Percentiles rank a stretch among this genome's conserved stretches.
These are phyloP conservation scores for Sedum album DNA, from an alignment of 164 flowering plant species.

Conservation along the genomic window DNA sequence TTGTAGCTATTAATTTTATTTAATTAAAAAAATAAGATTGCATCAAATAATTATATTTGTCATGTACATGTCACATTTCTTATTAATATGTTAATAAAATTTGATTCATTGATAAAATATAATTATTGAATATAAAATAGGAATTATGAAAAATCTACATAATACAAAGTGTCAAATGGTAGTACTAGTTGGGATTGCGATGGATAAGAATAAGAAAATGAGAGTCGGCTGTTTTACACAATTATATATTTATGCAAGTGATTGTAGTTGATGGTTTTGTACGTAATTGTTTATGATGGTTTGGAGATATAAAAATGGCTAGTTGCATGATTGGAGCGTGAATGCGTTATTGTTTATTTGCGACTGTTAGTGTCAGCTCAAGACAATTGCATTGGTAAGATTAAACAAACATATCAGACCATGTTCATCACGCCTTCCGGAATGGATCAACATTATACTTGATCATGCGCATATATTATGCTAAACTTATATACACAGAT, in stretches of 20 bases:
- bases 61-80: too few species aligned
- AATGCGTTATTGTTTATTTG: slow-evolving; percentile 1
- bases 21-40: too few species aligned
- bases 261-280: not conserved
- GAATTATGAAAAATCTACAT: too few species aligned
- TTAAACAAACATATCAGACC: not conserved
- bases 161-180: too few species aligned
- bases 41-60: too few species aligned
- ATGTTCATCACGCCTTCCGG: not conserved
- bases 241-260: too few species aligned
- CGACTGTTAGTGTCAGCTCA: not conserved
- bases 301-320: not conserved
- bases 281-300: not conserved
- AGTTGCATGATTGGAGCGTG: not conserved
- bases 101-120: too few species aligned
- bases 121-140: too few species aligned
- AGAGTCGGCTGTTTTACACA: not conserved
- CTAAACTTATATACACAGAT: not conserved
- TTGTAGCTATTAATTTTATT: too few species aligned
- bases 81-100: too few species aligned
- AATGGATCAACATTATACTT: not conserved
- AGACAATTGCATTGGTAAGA: not conserved
- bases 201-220: not conserved
- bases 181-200: too few species aligned
- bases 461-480: not conserved